Evolutionary conservation across 2,329 filamentous ascomycete species (phyloP).

Genomic region (Pyrenochaeta sp.): DNA sequence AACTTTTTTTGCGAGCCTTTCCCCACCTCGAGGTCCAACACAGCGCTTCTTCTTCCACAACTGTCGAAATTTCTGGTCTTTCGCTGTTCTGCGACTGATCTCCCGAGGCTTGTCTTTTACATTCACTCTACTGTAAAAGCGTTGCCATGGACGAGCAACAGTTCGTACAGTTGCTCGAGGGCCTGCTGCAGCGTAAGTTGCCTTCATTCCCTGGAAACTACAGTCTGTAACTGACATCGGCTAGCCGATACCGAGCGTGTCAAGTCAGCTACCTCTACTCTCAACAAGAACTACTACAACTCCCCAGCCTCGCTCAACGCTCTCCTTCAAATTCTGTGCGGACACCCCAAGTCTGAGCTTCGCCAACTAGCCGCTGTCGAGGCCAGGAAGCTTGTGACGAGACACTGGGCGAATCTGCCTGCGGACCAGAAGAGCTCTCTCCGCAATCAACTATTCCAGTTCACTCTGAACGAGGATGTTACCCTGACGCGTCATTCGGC

Average conservation of each 20-base stretch:
- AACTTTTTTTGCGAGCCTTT: conserved; percentile 1
- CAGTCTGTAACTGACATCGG: conserved; percentile 44
- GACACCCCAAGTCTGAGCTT: conserved; percentile 74
- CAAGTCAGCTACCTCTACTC: conserved; percentile 86
- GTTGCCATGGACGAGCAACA: conserved; percentile 77
- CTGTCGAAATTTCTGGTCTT: conserved; percentile 31
- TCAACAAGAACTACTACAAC: conserved; percentile 93
- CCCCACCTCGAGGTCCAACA: conserved; percentile 29
- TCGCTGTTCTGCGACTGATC: conserved; percentile 32
- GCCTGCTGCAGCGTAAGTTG: conserved; percentile 83
- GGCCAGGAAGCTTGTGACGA: conserved; percentile 80
- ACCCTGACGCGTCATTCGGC: conserved; percentile 83
- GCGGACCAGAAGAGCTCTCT: conserved; percentile 80
- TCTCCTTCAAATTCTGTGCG: conserved; percentile 87
- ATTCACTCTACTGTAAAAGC: conserved; percentile 28
- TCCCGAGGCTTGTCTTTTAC: conserved; percentile 31
- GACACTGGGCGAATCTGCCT: conserved; percentile 82
- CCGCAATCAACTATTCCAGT: conserved; percentile 82
- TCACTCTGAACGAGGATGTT: conserved; percentile 80
- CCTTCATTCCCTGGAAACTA: conserved; percentile 2
- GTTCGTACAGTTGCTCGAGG: conserved; percentile 86
- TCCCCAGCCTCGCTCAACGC: conserved; percentile 83
- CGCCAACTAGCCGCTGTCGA: conserved; percentile 93
- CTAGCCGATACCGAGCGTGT: conserved; percentile 78
- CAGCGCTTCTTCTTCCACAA: conserved; percentile 21